Evolutionary conservation across 148 eudicot genomes (phyloP), one percentile per base, ranked within the genome.

Genomic region (Dysphania ambrosioides): DNA sequence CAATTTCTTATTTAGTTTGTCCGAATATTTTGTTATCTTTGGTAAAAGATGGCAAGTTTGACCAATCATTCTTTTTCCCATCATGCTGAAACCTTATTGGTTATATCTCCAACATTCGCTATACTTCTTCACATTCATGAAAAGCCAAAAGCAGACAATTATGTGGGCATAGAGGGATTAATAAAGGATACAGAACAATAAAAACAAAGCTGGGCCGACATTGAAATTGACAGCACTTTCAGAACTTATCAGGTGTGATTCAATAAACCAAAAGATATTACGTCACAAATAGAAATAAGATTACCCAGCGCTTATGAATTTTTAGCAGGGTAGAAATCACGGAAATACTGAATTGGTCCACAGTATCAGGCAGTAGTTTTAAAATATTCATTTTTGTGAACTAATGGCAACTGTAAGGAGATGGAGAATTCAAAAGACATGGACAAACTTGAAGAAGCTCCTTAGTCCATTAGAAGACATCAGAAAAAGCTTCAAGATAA

Each of bases 61-160:
- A 23, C 49, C 31, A 66, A 65, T 65, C 13, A 65, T 10, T 7
- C 24, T 2, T 66, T 15, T n/a, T 24, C 15, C 30, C 24, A 63
- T 34, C 19, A 64, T 64, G 26, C 36, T 19, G 21, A 32, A 21
- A 11, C 1, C 31, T n/a, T 23, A 38, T 4, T 23, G 27, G 49
- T n/a, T 66, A 30, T 15, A 47, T 9, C 36, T 51, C 42, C 23
- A 70, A 51, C 41, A 29, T 18, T 30, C 3, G n/a, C 51, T 49
- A 27, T n/a, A 2, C 21, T 9, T 27, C 3, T 26, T 26, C 31
- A 15, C 10, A n/a, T 41, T 38, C 21, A 41, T 19, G 4, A 24
- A 68, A 68, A 49, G 40, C 70, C 49, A 66, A 36, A 40, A 21
- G 24, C 47, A 66, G 51, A 66, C 51, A 40, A 40, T 40, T 11